These are phyloP conservation scores for Limtongozyma cylindracea DNA, from an alignment of 805 yeast genomes.

Conservation along the genomic window DNA sequence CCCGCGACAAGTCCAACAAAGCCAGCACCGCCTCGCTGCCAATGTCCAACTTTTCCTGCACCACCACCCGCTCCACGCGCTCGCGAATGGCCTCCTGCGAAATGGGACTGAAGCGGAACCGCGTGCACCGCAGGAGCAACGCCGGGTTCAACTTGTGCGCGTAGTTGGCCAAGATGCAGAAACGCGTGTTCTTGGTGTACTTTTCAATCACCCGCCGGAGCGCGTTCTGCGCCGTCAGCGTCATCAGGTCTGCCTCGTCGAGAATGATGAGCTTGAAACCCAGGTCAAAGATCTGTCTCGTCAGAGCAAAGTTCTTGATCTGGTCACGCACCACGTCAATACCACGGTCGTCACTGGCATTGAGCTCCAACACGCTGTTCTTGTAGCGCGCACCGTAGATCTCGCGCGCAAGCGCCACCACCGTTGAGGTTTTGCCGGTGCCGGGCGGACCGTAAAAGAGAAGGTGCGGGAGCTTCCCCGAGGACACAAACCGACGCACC, in stretches of 20 bases:
- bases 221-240: slow-evolving; percentile 68
- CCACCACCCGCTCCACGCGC: slow-evolving; percentile 44
- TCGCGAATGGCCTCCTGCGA: slow-evolving; percentile 37
- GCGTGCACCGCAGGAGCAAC: slow-evolving; percentile 75
- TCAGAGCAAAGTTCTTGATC: slow-evolving; percentile 87
- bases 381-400: slow-evolving; percentile 60
- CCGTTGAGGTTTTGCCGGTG: slow-evolving; percentile 79
- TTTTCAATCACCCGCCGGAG: slow-evolving; percentile 70
- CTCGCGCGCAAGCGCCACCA: slow-evolving; percentile 68
- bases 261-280: slow-evolving; percentile 80
- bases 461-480: slow-evolving; percentile 72
- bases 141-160: slow-evolving; percentile 94
- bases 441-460: slow-evolving; percentile 93
- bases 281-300: slow-evolving; percentile 71
- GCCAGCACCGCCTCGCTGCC: slow-evolving; percentile 34
- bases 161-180: slow-evolving; percentile 87
- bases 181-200: slow-evolving; percentile 84
- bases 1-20: slow-evolving; percentile 49
- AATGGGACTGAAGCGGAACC: slow-evolving; percentile 82
- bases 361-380: slow-evolving; percentile 82
- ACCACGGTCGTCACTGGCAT: slow-evolving; percentile 95
- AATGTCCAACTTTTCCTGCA: slow-evolving; percentile 37
- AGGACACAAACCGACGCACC: slow-evolving; percentile 60
- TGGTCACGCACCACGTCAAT: slow-evolving; percentile 95
- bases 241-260: slow-evolving; percentile 94